A percentile compares a stretch with the other conserved stretches of the same genome.
Evolutionary conservation across 805 yeast species (phyloP).

Genomic region (Candida krabiensis): DNA sequence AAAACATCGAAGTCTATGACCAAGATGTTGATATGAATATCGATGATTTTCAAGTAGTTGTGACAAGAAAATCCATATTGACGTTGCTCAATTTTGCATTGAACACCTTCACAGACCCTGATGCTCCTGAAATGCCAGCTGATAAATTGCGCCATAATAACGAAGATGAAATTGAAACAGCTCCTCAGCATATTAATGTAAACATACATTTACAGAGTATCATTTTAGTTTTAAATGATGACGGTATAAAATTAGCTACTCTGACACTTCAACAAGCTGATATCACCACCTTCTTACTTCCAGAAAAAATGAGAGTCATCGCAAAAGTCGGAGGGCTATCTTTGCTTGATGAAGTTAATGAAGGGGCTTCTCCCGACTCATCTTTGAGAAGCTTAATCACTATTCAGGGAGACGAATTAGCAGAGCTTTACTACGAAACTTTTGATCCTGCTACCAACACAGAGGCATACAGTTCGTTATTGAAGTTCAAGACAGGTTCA

Average conservation of each 20-base stretch:
- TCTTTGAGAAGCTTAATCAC: slow-evolving; percentile 63
- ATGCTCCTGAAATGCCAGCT: slow-evolving; percentile 65
- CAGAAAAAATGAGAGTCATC: slow-evolving; percentile 72
- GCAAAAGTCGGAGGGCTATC: slow-evolving; percentile 78
- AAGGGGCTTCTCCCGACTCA: slow-evolving; percentile 59
- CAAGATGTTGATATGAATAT: slow-evolving; percentile 71
- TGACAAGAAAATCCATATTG: slow-evolving; percentile 75
- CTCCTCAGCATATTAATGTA: slow-evolving; percentile 77
- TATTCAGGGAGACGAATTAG: slow-evolving; percentile 76
- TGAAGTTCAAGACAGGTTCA: slow-evolving; percentile 73
- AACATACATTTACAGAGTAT: slow-evolving; percentile 70
- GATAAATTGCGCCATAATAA: slow-evolving; percentile 70
- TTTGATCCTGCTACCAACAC: slow-evolving; percentile 56
- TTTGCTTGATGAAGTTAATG: slow-evolving; percentile 72
- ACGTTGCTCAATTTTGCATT: slow-evolving; percentile 77
- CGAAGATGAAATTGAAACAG: slow-evolving; percentile 50
- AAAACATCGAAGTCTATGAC: slow-evolving; percentile 67
- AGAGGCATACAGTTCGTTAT: slow-evolving; percentile 51
- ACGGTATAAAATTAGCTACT: slow-evolving; percentile 78
- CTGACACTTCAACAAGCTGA: slow-evolving; percentile 72
- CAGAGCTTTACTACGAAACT: slow-evolving; percentile 83
- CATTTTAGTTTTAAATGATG: slow-evolving; percentile 75
- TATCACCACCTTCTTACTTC: slow-evolving; percentile 62
- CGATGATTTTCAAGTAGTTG: slow-evolving; percentile 73
- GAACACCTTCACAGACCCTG: slow-evolving; percentile 86